These are phyloP conservation scores for Ensete ventricosum DNA, from an alignment of 176 grass and related monocot species.

Conservation along the genomic window DNA sequence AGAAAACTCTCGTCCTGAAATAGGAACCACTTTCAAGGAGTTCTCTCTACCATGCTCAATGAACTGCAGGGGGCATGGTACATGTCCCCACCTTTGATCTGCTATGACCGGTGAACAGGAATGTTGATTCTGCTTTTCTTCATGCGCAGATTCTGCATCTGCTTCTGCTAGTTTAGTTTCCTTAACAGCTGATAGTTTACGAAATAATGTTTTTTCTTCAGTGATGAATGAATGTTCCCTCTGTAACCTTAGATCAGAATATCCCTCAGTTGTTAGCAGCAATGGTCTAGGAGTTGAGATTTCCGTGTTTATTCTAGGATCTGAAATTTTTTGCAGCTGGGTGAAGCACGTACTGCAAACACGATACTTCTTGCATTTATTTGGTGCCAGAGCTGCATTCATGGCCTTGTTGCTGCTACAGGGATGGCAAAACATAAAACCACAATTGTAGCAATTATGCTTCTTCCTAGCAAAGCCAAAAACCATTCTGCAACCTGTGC, in stretches of 20 bases:
- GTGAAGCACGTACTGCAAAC: slow-evolving; percentile 68
- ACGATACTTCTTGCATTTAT: slow-evolving; percentile 54
- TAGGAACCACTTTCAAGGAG: slow-evolving; percentile 17
- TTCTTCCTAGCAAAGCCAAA: slow-evolving; percentile 85
- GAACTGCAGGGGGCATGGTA: slow-evolving; percentile 58
- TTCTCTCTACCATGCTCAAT: slow-evolving; percentile 28
- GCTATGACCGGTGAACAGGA: slow-evolving; percentile 1
- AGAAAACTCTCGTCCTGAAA: slow-evolving; percentile 7
- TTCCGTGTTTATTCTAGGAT: slow-evolving; percentile 21
- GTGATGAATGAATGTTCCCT: slow-evolving; percentile 36
- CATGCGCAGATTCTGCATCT: slow-evolving; percentile 30
- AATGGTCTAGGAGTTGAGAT: slow-evolving; percentile 18
- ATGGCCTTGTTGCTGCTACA: slow-evolving; percentile 66
- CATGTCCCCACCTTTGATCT: slow-evolving; percentile 68
- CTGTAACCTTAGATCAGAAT: slow-evolving; percentile 15
- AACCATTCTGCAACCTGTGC: slow-evolving; percentile 57
- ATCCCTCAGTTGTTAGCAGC: slow-evolving; percentile 11
- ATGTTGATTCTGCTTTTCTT: slow-evolving; percentile 25
- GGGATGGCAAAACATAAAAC: slow-evolving; percentile 67
- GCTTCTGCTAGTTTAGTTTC: slow-evolving; percentile 41
- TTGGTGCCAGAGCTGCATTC: slow-evolving; percentile 58
- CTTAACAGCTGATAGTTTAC: slow-evolving; percentile 52
- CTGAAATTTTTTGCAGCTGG: slow-evolving; percentile 39
- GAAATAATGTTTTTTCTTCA: slow-evolving; percentile 48
- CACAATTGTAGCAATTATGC: slow-evolving; percentile 91